These are phyloP conservation scores for Xerocomus amazonicus DNA, from an alignment of 1,284 basidiomycete genomes.

Conservation along the genomic window DNA sequence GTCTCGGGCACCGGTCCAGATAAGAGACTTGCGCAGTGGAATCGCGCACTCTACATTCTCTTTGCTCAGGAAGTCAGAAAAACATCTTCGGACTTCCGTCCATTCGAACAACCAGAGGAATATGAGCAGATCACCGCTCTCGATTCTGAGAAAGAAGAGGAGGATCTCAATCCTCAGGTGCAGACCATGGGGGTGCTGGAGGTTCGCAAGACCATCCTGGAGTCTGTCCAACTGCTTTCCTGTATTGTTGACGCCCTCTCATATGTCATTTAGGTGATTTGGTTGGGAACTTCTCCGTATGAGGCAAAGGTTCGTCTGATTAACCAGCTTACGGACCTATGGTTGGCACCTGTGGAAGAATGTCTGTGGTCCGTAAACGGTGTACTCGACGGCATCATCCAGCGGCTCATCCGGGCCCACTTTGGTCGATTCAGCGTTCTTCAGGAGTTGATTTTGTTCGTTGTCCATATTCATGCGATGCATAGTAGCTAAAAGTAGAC, in stretches of 20 bases:
- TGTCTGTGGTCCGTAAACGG: slow-evolving; percentile 40
- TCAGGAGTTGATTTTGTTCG: slow-evolving; percentile 30
- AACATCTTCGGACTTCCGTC: slow-evolving; percentile 42
- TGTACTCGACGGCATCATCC: slow-evolving; percentile 20
- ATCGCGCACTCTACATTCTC: slow-evolving; percentile 31
- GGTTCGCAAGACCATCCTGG: slow-evolving; percentile 31
- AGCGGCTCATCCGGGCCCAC: slow-evolving; percentile 25
- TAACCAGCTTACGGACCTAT: slow-evolving; percentile 35
- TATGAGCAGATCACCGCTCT: slow-evolving; percentile 8
- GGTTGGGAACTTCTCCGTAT: slow-evolving; percentile 55
- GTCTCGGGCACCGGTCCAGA: slow-evolving; percentile 36
- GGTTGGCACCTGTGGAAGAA: slow-evolving; percentile 37
- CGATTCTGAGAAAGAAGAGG: slow-evolving; percentile 6
- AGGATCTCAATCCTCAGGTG: slow-evolving; percentile 1
- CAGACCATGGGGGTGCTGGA: slow-evolving; percentile 28
- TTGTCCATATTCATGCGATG: background rate
- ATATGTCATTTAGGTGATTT: slow-evolving; percentile 37
- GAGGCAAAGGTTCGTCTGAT: slow-evolving; percentile 46
- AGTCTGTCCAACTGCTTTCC: slow-evolving; percentile 21
- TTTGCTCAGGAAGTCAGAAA: slow-evolving; percentile 37
- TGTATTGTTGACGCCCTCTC: background rate
- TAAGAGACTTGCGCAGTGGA: slow-evolving; percentile 37
- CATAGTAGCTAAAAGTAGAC: background rate
- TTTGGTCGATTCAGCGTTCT: slow-evolving; percentile 35
- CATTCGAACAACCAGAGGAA: slow-evolving; percentile 19